These are phyloP conservation scores for Colletotrichum tamarilloi DNA, from an alignment of 2,329 filamentous ascomycete genomes.

Conservation along the genomic window DNA sequence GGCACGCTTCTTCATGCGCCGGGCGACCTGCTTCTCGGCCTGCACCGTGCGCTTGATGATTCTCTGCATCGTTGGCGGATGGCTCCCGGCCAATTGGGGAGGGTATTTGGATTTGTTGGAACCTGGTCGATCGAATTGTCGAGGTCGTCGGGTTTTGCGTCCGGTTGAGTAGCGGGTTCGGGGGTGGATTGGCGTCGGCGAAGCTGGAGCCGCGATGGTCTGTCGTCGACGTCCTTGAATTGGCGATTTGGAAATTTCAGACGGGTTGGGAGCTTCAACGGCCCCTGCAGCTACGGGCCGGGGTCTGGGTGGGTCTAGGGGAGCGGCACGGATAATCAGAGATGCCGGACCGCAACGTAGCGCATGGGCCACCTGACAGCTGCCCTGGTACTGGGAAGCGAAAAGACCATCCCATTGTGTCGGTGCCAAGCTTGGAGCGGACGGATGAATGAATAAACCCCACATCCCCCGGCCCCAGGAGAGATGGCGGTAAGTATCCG, in stretches of 20 bases:
- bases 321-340: conserved; percentile 12
- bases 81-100: conserved; percentile 9
- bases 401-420: conserved; percentile 8
- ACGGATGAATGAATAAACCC: conserved; percentile 13
- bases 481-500: conserved; percentile 28
- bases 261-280: conserved; percentile 24
- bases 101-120: neutral
- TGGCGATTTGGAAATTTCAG: conserved; percentile 36
- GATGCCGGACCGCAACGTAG: neutral
- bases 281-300: conserved; percentile 22
- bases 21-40: conserved; percentile 72
- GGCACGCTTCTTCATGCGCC: conserved; percentile 56
- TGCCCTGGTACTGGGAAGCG: neutral
- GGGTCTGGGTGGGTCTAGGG: neutral
- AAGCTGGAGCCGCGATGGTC: conserved; percentile 21
- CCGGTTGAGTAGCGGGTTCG: conserved; percentile 14
- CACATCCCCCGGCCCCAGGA: conserved; percentile 10
- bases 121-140: too few relatives aligned
- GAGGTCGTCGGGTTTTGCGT: neutral
- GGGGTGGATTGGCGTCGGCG: neutral
- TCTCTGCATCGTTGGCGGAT: conserved; percentile 71
- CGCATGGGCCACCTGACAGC: neutral
- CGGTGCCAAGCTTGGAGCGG: conserved; percentile 10
- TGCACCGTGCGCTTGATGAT: conserved; percentile 73
- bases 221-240: conserved; percentile 28